These are phyloP conservation scores for Rubia peregrina DNA, from an alignment of 305 asterid species.

Conservation along the genomic window DNA sequence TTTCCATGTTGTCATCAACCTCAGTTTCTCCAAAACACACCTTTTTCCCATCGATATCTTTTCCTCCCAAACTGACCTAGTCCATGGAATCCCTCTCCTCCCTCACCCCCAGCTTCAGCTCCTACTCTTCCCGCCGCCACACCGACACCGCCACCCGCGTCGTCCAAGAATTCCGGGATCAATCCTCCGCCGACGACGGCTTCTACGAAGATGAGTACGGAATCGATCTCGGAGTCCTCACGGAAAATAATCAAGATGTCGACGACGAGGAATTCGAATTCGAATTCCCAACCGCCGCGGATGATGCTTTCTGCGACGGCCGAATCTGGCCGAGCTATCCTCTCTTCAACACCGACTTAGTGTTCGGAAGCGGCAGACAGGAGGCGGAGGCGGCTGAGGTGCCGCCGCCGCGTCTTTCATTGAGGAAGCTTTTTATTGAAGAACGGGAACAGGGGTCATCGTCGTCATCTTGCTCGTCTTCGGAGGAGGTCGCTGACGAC, in stretches of 20 bases:
- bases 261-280: background rate
- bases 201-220: background rate
- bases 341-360: fast-evolving
- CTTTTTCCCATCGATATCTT: background rate
- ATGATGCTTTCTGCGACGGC: too few relatives aligned
- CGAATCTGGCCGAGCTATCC: too few relatives aligned
- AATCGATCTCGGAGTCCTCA: too few relatives aligned
- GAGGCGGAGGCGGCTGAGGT: too few relatives aligned
- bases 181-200: slow-evolving; percentile 15
- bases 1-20: background rate
- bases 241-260: too few relatives aligned
- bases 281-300: too few relatives aligned
- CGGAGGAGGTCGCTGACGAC: too few relatives aligned
- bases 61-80: background rate
- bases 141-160: slow-evolving; percentile 12
- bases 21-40: background rate
- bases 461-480: too few relatives aligned
- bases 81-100: background rate
- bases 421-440: too few relatives aligned
- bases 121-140: slow-evolving; percentile 6
- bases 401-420: too few relatives aligned
- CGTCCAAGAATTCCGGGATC: slow-evolving; percentile 14
- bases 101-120: background rate
- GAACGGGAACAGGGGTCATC: too few relatives aligned
- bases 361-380: too few relatives aligned